Conservation (phyloP, 2,329 filamentous ascomycete genomes). For the Rutstroemia sp. region DNA sequence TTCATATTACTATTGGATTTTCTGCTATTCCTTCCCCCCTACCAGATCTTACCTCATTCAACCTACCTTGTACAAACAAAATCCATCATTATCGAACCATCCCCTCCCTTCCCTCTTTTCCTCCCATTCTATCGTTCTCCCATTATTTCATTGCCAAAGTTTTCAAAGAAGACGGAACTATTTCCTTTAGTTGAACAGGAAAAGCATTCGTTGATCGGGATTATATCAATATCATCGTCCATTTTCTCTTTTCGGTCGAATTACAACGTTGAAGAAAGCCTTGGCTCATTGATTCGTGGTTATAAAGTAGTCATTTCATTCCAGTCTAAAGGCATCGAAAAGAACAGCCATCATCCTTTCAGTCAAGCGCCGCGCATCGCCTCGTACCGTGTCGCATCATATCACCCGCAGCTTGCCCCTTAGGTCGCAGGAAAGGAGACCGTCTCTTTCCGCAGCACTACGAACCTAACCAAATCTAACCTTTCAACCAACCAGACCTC, state of each 20-base stretch:
- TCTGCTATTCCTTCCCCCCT: background rate
- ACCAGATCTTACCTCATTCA: background rate
- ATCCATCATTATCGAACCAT: background rate
- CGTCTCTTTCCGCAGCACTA: slow-evolving; percentile 3
- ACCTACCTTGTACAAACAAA: background rate
- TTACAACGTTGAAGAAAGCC: background rate
- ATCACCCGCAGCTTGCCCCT: slow-evolving; percentile 22
- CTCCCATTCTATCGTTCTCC: background rate
- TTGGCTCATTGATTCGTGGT: slow-evolving; percentile 1
- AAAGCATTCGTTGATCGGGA: background rate
- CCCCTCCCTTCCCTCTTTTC: background rate
- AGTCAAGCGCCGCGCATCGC: slow-evolving; percentile 19
- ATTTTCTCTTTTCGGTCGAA: background rate
- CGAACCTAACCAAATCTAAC: background rate
- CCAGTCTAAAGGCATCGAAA: slow-evolving; percentile 1
- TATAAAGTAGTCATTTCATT: background rate
- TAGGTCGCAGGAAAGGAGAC: slow-evolving; percentile 19
- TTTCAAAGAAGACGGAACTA: background rate
- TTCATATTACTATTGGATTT: background rate
- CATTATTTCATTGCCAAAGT: background rate
- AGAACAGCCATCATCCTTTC: background rate
- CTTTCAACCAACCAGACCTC: background rate
- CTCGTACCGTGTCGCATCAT: slow-evolving; percentile 13
- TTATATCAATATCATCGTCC: background rate
- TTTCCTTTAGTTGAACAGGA: background rate